These are phyloP conservation scores for Cucumis sativus DNA, from an alignment of 306 rosid genomes.

Conservation along the genomic window DNA sequence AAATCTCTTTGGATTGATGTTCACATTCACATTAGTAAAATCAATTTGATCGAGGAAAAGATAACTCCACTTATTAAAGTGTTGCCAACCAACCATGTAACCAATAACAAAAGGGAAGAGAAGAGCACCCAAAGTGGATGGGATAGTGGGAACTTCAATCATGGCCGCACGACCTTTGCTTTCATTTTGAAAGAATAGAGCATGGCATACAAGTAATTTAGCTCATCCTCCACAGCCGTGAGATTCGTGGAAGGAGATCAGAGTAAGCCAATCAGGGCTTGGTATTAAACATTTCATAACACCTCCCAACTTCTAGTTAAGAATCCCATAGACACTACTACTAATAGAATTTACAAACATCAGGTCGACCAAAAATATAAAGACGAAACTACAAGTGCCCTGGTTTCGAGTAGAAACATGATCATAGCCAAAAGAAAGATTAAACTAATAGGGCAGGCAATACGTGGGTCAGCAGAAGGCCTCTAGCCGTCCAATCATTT, in stretches of 20 bases:
- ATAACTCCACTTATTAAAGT: neutral
- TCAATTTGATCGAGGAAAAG: neutral
- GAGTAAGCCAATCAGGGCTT: neutral
- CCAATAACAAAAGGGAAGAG: neutral
- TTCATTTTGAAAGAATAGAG: neutral
- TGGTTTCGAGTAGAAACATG: neutral
- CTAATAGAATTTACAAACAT: neutral
- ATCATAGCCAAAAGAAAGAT: neutral
- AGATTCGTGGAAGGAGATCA: neutral
- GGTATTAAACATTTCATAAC: neutral
- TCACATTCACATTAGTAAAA: neutral
- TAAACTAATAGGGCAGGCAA: neutral
- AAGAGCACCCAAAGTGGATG: neutral
- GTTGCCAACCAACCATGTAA: neutral
- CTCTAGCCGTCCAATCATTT: neutral
- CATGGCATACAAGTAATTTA: neutral
- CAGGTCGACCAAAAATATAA: neutral
- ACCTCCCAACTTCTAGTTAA: neutral
- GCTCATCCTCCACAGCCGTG: neutral
- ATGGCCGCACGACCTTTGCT: neutral
- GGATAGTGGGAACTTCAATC: neutral
- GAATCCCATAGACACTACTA: neutral
- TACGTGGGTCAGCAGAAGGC: neutral
- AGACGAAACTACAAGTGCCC: neutral
- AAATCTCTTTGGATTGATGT: neutral